phyloP scores from a whole-genome alignment of 2,329 filamentous ascomycete genomes.

The Colletotrichum sp. region DNA sequence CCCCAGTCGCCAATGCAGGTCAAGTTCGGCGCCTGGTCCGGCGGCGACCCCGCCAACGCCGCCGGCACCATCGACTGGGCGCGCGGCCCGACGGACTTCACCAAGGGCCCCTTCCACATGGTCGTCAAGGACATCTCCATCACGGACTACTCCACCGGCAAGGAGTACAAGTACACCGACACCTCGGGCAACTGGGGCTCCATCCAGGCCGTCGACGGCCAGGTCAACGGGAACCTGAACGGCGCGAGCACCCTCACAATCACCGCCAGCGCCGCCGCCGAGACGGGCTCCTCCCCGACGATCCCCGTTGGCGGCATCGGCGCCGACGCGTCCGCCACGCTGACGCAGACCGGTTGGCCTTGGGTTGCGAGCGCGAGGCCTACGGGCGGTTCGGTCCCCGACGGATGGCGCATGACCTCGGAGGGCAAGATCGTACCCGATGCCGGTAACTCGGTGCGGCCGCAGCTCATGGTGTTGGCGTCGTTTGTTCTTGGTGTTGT shows the following conservation, averaged over 20 bases:
- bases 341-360: slow-evolving; percentile 69
- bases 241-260: slow-evolving; percentile 56
- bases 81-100: slow-evolving; percentile 83
- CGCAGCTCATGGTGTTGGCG: slow-evolving; percentile 28
- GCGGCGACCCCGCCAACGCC: slow-evolving; percentile 82
- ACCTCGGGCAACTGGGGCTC: slow-evolving; percentile 79
- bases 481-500: slow-evolving; percentile 28
- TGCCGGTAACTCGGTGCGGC: slow-evolving; percentile 53
- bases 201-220: slow-evolving; percentile 81
- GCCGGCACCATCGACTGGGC: slow-evolving; percentile 90
- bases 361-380: slow-evolving; percentile 66
- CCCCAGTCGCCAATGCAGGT: slow-evolving; percentile 96
- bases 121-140: slow-evolving; percentile 76
- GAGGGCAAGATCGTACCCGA: slow-evolving; percentile 81
- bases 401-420: slow-evolving; percentile 80
- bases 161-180: slow-evolving; percentile 82
- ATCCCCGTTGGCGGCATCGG: slow-evolving; percentile 76
- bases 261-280: slow-evolving; percentile 65
- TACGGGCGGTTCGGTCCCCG: slow-evolving; percentile 67
- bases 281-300: slow-evolving; percentile 66
- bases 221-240: slow-evolving; percentile 72
- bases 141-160: slow-evolving; percentile 92
- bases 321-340: slow-evolving; percentile 55
- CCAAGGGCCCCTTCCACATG: slow-evolving; percentile 85
- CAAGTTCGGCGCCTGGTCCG: slow-evolving; percentile 91